These are phyloP conservation scores for Phaeosphaeriaceae sp. DNA, from an alignment of 2,329 filamentous ascomycete genomes.

Conservation along the genomic window DNA sequence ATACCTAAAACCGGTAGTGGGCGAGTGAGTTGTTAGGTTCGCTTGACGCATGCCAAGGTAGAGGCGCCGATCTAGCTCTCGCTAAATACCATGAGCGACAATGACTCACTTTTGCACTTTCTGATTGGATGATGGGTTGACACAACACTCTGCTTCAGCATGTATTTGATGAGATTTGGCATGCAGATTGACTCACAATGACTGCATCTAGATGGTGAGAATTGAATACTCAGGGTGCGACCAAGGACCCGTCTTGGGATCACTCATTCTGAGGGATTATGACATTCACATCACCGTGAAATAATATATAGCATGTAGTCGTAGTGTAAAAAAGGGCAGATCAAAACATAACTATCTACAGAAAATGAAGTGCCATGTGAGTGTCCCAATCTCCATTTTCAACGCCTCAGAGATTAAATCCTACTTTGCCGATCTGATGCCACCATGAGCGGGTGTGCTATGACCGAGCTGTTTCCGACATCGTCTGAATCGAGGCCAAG, in stretches of 20 bases:
- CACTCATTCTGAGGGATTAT: not conserved
- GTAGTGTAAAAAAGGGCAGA: conserved; percentile 3
- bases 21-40: no score
- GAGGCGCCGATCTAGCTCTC: not conserved
- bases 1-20: no score
- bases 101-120: conserved; percentile 20
- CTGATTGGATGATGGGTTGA: conserved; percentile 11
- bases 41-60: not conserved
- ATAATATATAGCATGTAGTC: not conserved
- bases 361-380: conserved; percentile 15
- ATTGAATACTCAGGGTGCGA: not conserved
- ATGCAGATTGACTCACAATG: conserved; percentile 19
- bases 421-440: conserved; percentile 42
- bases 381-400: conserved; percentile 4
- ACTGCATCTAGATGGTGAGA: conserved; percentile 14
- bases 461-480: conserved; percentile 37
- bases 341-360: conserved; percentile 6
- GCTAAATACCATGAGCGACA: conserved; percentile 17
- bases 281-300: not conserved
- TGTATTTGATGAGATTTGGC: not conserved
- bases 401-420: conserved; percentile 29
- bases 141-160: not conserved
- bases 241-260: not conserved
- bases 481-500: conserved; percentile 34
- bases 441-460: conserved; percentile 21